Evolutionary conservation across 176 grass and related monocot species (phyloP), one percentile per base, ranked within the genome.

Genomic region (Tillandsia fasciculata): DNA sequence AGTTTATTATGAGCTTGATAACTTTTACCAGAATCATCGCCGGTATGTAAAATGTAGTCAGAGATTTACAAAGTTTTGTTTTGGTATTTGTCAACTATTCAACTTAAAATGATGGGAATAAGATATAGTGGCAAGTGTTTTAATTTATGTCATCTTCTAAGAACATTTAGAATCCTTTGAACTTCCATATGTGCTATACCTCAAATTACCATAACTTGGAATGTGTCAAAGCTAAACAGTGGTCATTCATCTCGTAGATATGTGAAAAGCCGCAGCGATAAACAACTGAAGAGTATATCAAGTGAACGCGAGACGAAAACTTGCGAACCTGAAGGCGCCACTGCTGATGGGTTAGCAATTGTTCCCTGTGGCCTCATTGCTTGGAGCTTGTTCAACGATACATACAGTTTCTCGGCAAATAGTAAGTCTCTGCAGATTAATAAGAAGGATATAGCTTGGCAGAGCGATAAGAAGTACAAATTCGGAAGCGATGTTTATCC

Each of bases 321-420:
- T 54, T 97, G 93, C 71, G 77, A 71, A 11, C 93, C 93, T 63
- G 89, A 97, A 85, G 78, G 51, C 63, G 64, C 51, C 24, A 79
- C 61, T 24, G 66, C 74, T 29, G 50, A 81, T 56, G 83, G 81
- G 74, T 72, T 82, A 59, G 78, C 89, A 20, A 90, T 92, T 65
- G 74, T 97, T 80, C 93, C 89, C 51, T 97, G 93, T 70, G 93
- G 93, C 12, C 93, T 97, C 52, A 83, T 97, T 54, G 86, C 93
- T 68, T 92, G 93, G 93, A 97, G 89, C 78, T 56, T 97, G 64
- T 96, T 92, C 79, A 92, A 90, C 64, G 93, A 96, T 50, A 92
- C 93, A 3, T 96, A 87, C 56, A 74, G 50, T 53, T 80, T 92
- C 64, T 76, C 74, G 23, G 66, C 82, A 52, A 80, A 87, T 48